These are phyloP conservation scores for Leucocoprinus birnbaumii DNA, from an alignment of 768 basidiomycete genomes.

Conservation along the genomic window DNA sequence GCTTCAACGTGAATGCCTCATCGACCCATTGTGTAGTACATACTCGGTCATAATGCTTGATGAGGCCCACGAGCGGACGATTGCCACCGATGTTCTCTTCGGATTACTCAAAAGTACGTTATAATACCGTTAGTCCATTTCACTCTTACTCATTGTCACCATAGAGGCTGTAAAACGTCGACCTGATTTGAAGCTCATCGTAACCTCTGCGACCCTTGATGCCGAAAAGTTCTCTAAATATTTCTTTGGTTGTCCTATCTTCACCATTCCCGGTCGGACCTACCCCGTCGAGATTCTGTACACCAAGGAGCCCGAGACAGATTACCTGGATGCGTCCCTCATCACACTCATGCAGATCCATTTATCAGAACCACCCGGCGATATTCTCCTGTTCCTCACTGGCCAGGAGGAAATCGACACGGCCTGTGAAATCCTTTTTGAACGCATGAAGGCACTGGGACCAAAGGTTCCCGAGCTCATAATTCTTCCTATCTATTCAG, in stretches of 20 bases:
- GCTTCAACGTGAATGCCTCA: constrained; percentile 94
- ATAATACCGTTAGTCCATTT: neutral
- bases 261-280: constrained; percentile 99
- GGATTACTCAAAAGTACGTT: constrained; percentile 86
- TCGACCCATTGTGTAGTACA: constrained; percentile 89
- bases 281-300: constrained; percentile 98
- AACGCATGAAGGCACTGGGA: constrained; percentile 98
- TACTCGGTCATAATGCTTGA: constrained; percentile 98
- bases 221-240: constrained; percentile 99
- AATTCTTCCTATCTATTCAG: constrained; percentile 97
- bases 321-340: constrained; percentile 96
- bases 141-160: constrained; percentile 16
- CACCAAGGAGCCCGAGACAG: constrained; percentile 96
- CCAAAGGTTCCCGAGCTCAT: constrained; percentile 98
- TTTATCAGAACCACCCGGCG: constrained; percentile 95
- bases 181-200: constrained; percentile 95
- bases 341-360: constrained; percentile 99
- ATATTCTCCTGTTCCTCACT: constrained; percentile 94
- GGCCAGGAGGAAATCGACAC: constrained; percentile 99
- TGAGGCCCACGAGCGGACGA: constrained; percentile 98
- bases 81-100: constrained; percentile 97
- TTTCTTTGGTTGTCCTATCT: constrained; percentile 98
- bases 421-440: constrained; percentile 92
- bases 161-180: constrained; percentile 92
- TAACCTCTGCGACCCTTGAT: constrained; percentile 98